phyloP scores from a whole-genome alignment of 1,284 basidiomycete genomes.

The Ceratobasidium sp. region DNA sequence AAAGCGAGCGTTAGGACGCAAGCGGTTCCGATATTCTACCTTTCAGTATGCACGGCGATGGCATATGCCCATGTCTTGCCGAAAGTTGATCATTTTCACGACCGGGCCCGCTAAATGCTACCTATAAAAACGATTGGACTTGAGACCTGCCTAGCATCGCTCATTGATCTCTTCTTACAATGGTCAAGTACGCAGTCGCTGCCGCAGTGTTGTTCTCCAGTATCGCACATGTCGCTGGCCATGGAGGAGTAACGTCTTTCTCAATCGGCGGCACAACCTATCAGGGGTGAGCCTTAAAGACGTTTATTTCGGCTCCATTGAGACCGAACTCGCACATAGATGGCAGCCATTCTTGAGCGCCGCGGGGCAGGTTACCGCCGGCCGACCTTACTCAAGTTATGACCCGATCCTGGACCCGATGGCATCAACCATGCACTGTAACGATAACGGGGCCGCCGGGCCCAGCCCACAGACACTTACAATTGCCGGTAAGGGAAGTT shows the following conservation, averaged over 20 bases:
- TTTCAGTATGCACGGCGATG: neutral
- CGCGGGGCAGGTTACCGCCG: constrained; percentile 45
- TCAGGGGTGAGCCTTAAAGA: no score
- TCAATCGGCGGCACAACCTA: constrained; percentile 26
- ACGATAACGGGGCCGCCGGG: constrained; percentile 34
- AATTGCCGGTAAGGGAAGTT: constrained; percentile 19
- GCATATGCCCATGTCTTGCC: constrained; percentile 30
- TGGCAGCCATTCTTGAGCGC: constrained; percentile 38
- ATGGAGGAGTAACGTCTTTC: constrained; percentile 29
- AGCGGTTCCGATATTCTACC: constrained; percentile 37
- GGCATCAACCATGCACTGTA: constrained; percentile 46
- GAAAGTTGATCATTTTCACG: neutral
- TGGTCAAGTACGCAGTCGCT: constrained; percentile 5
- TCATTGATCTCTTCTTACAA: neutral
- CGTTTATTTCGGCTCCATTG: no score
- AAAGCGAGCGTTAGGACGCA: neutral
- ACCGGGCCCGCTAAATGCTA: neutral
- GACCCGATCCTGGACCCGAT: constrained; percentile 47
- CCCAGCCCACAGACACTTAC: constrained; percentile 23
- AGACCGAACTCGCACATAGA: neutral
- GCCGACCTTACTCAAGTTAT: constrained; percentile 47
- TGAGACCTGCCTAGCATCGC: no score
- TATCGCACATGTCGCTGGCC: constrained; percentile 14
- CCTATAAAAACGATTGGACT: no score
- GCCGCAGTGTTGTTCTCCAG: constrained; percentile 18